A percentile compares a stretch with the other conserved stretches of the same genome.
Conservation (phyloP, 257 asterid genomes). For the Apocynum venetum region DNA sequence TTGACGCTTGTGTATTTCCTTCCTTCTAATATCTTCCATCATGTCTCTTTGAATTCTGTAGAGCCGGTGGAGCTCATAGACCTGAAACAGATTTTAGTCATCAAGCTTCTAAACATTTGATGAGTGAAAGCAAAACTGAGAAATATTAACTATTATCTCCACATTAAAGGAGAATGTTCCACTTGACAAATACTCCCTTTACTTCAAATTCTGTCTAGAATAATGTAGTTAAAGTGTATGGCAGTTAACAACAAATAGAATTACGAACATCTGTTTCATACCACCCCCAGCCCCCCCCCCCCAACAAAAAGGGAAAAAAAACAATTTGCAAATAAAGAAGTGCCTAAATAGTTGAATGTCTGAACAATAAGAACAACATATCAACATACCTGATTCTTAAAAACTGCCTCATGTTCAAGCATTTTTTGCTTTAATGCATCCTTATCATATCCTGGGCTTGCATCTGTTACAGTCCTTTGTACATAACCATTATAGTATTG, state of each 20-base stretch:
- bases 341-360: background rate
- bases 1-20: constrained; percentile 37
- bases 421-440: constrained; percentile 80
- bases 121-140: background rate
- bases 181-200: background rate
- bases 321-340: background rate
- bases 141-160: background rate
- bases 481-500: constrained; percentile 59
- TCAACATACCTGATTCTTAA: constrained; percentile 65
- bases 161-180: background rate
- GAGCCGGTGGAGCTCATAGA: constrained; percentile 80
- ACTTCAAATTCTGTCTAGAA: background rate
- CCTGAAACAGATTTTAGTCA: constrained; percentile 35
- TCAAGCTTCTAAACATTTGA: constrained; percentile 11
- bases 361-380: constrained; percentile 10
- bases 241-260: background rate
- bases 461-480: constrained; percentile 41
- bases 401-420: constrained; percentile 89
- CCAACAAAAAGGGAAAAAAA: background rate
- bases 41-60: constrained; percentile 84
- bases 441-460: constrained; percentile 57
- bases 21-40: constrained; percentile 73
- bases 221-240: background rate
- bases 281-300: background rate
- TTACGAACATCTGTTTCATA: background rate